Base-by-base conservation (phyloP, 2,329 filamentous ascomycete genomes). In the Trichoderma brevicompactum region DNA sequence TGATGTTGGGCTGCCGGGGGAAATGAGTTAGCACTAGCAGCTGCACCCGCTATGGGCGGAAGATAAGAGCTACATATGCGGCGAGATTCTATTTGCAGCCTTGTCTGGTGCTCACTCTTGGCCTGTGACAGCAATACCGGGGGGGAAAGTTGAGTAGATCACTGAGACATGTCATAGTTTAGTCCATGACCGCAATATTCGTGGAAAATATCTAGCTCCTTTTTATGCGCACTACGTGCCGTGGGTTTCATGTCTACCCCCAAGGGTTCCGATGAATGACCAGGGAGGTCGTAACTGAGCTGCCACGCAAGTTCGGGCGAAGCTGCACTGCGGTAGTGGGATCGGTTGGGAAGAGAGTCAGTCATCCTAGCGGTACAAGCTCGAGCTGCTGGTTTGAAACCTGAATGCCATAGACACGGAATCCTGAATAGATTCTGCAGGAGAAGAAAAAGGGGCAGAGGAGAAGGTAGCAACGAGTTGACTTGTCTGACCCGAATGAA, bases 301-400 rank as follows among this genome's bases (percentile, higher is more conserved):
- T 50, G 58, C 58, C 46, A 41, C 58, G 58, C 58, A 61, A 61
- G 19, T 23, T 50, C 58, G 58, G 58, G 46, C 58, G 58, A 61
- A 50, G 58, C 23, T 43, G 46, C 19, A 49, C 23, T 36, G 38
- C 15, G 46, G 50, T 41, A 28, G 23, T 28, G 23, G 23, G 23
- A 28, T 28, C 23, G 23, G 23, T 5, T 5, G 23, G 23, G 23
- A 28, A 28, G 23, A 28, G 23, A 28, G 23, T 28, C 46, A 28
- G 23, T 28, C 46, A 10, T 32, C 46, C 46, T 34, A 15, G 46
- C 19, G 46, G 46, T 61, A 46, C 46, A 49, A 61, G 44, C 34
- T 38, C 44, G 19, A 40, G 58, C 44, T 61, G 58, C 48, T 44
- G 36, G 58, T 44, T 5, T 50, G 48, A 43, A 23, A 52, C 19